These are phyloP conservation scores for Saitozyma sp. DNA, from an alignment of 768 basidiomycete genomes.

Conservation along the genomic window DNA sequence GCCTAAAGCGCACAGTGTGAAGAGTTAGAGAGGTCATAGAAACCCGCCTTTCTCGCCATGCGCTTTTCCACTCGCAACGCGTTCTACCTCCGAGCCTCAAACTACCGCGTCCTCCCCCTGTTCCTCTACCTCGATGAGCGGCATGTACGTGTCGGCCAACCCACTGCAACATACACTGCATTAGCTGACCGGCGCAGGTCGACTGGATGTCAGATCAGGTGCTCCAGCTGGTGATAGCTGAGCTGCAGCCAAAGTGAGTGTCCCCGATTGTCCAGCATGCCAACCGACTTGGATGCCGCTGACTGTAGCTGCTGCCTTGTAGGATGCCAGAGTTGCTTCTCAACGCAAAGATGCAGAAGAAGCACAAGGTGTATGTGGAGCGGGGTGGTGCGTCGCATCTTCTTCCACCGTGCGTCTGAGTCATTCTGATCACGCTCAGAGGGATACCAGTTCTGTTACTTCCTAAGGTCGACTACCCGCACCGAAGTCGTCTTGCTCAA, in stretches of 20 bases:
- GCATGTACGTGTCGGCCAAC: constrained; percentile 57
- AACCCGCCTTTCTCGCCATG: constrained; percentile 55
- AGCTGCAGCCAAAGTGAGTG: constrained; percentile 69
- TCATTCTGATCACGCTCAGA: constrained; percentile 57
- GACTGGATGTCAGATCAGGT: constrained; percentile 86
- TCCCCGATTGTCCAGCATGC: not conserved
- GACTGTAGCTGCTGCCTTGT: constrained; percentile 59
- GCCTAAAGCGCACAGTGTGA: not conserved
- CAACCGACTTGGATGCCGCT: constrained; percentile 35
- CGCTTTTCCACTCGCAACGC: constrained; percentile 70
- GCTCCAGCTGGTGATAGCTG: constrained; percentile 75
- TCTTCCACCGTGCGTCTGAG: too few relatives aligned
- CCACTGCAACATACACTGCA: not conserved
- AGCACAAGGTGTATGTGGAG: constrained; percentile 75
- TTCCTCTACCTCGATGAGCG: constrained; percentile 86
- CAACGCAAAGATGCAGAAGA: constrained; percentile 56
- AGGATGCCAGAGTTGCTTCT: constrained; percentile 42
- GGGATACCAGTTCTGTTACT: constrained; percentile 87
- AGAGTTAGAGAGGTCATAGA: not conserved
- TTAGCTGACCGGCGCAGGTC: constrained; percentile 23
- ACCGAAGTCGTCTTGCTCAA: constrained; percentile 76
- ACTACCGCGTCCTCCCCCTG: constrained; percentile 70
- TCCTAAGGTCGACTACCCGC: constrained; percentile 76
- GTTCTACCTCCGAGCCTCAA: constrained; percentile 78
- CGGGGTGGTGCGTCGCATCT: constrained; percentile 65